Percentiles rank a stretch among this genome's conserved stretches.
phyloP scores from a whole-genome alignment of 176 grass and related monocot genomes.

The Oryza glaberrima region DNA sequence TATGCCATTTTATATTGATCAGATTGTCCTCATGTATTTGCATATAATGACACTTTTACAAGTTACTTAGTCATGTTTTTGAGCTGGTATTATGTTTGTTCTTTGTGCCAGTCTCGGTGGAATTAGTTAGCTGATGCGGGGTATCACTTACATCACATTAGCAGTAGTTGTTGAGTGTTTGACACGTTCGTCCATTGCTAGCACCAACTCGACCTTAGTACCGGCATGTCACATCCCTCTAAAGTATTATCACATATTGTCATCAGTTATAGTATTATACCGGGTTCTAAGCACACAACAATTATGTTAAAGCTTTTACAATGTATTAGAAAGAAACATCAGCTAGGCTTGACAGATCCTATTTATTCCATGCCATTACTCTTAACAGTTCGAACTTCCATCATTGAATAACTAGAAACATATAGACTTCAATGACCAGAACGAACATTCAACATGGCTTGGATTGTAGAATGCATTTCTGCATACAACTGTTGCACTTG shows the following conservation, averaged over 20 bases:
- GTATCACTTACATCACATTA: conserved; percentile 1
- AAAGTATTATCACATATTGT: neutral
- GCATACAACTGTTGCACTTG: neutral
- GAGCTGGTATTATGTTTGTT: neutral
- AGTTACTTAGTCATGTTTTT: neutral
- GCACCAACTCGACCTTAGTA: neutral
- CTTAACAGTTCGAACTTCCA: neutral
- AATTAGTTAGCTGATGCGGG: neutral
- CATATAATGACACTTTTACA: conserved; percentile 22
- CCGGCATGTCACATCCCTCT: neutral
- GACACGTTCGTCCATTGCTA: neutral
- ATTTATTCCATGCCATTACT: conserved; percentile 14
- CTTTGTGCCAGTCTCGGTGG: neutral
- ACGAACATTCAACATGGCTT: neutral
- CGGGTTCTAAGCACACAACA: neutral
- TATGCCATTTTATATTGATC: conserved; percentile 33
- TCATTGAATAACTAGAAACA: neutral
- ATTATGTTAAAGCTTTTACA: neutral
- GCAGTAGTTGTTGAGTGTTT: neutral
- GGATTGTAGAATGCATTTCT: neutral
- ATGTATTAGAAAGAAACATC: neutral
- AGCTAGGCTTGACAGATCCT: neutral
- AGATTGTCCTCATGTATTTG: neutral
- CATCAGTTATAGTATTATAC: neutral
- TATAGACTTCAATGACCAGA: neutral